Conservation (phyloP, 2,329 filamentous ascomycete species). For the Apiospora koreana region DNA sequence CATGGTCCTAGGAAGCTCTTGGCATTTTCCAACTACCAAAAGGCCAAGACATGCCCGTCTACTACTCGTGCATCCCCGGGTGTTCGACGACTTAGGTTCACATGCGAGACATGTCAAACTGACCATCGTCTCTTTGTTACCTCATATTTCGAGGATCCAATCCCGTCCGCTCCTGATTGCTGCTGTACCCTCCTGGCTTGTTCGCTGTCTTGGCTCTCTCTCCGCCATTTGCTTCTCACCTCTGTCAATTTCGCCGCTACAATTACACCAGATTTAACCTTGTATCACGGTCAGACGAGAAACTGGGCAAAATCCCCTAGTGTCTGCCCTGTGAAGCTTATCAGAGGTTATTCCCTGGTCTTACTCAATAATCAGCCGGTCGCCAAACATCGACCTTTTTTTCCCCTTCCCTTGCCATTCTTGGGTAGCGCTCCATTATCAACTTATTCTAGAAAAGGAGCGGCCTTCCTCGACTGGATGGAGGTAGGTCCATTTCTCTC, state of each 20-base stretch:
- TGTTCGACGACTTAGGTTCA: neutral
- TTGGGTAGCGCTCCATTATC: neutral
- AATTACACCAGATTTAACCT: conserved; percentile 2
- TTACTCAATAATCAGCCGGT: neutral
- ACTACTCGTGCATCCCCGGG: neutral
- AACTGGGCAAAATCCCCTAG: neutral
- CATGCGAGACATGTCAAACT: conserved; percentile 4
- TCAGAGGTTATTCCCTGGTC: neutral
- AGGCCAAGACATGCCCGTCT: neutral
- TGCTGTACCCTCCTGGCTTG: neutral
- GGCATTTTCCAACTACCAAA: neutral
- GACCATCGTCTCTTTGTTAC: conserved; percentile 7
- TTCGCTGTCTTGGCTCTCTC: neutral
- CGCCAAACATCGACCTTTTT: neutral
- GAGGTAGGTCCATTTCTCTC: neutral
- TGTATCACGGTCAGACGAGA: conserved; percentile 4
- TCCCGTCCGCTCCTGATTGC: neutral
- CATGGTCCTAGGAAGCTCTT: neutral
- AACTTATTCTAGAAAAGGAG: neutral
- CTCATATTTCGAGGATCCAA: conserved; percentile 2
- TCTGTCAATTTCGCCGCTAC: neutral
- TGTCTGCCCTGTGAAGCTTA: neutral
- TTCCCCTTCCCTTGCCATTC: too few relatives aligned
- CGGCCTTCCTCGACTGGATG: neutral
- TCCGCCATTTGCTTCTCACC: neutral